A percentile compares a stretch with the other conserved stretches of the same genome.
Evolutionary conservation across 441 rosid genomes (phyloP).

Genomic region (Geranium incanum): DNA sequence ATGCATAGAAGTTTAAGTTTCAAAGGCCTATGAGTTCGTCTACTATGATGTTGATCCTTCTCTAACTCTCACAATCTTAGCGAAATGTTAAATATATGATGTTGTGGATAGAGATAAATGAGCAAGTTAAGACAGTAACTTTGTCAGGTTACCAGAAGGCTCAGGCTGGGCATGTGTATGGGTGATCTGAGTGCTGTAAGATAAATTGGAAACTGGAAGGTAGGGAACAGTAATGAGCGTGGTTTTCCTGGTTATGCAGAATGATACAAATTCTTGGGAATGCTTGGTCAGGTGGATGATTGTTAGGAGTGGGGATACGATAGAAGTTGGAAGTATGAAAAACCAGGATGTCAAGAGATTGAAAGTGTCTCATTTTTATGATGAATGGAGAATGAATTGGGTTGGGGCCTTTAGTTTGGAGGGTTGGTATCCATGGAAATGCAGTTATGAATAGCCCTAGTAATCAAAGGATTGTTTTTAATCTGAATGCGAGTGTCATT

Average conservation of each 20-base stretch:
- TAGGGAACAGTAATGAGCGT: background rate
- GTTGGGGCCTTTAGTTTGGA: constrained; percentile 4
- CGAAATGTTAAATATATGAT: background rate
- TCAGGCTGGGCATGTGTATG: background rate
- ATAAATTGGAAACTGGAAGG: background rate
- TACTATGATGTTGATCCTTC: background rate
- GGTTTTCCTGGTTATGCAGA: constrained; percentile 1
- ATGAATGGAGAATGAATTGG: background rate
- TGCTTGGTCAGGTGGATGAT: background rate
- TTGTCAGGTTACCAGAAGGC: background rate
- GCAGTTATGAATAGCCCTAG: background rate
- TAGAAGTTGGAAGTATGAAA: background rate
- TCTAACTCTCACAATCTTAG: background rate
- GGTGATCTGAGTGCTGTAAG: too few relatives aligned
- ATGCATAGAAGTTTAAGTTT: background rate
- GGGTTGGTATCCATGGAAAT: constrained; percentile 7
- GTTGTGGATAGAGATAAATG: background rate
- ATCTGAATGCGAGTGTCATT: background rate
- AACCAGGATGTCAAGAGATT: background rate
- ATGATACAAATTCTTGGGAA: background rate
- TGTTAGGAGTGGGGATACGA: background rate
- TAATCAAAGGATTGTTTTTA: background rate
- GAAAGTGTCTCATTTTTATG: constrained; percentile 1
- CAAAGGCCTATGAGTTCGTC: background rate
- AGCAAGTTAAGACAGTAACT: background rate